Evolutionary conservation across 139 green algal species (phyloP).

Genomic region (Chlorella vulgaris): DNA sequence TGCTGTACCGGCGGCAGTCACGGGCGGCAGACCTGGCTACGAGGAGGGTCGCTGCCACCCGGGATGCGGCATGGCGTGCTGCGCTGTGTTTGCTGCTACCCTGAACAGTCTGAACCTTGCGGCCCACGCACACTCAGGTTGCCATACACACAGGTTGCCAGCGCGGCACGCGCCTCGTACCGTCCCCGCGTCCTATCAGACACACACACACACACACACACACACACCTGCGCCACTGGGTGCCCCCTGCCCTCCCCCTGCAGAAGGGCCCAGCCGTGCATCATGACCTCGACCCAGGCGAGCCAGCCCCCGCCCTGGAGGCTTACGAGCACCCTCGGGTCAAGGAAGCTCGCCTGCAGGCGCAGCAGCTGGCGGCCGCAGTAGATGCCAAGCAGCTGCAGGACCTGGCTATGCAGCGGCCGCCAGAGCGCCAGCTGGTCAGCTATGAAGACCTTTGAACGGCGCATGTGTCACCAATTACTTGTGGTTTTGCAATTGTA

Average conservation of each 20-base stretch:
- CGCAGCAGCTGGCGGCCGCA: constrained; percentile 4
- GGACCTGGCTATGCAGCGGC: constrained; percentile 20
- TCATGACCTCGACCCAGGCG: not conserved
- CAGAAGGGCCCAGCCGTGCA: constrained; percentile 36
- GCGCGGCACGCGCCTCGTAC: too few species aligned
- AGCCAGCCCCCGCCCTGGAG: constrained; percentile 23
- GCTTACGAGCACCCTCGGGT: constrained; percentile 47
- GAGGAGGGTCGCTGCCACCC: too few species aligned
- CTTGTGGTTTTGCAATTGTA: not conserved
- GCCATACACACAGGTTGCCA: too few species aligned
- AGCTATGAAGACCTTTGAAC: constrained; percentile 53
- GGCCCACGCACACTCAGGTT: too few species aligned
- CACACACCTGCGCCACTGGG: too few species aligned
- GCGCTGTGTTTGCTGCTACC: too few species aligned
- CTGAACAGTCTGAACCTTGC: too few species aligned
- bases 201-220: too few species aligned
- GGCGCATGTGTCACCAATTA: not conserved
- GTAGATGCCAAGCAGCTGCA: constrained; percentile 22
- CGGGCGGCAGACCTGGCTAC: too few species aligned
- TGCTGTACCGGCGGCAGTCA: not conserved
- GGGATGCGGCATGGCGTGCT: too few species aligned
- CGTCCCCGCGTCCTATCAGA: too few species aligned
- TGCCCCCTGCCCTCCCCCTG: not conserved
- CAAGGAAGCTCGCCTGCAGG: constrained; percentile 29
- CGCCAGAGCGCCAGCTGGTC: constrained; percentile 40